Conservation (phyloP, 2,329 filamentous ascomycete species). For the Dryadomyces sulphureus region DNA sequence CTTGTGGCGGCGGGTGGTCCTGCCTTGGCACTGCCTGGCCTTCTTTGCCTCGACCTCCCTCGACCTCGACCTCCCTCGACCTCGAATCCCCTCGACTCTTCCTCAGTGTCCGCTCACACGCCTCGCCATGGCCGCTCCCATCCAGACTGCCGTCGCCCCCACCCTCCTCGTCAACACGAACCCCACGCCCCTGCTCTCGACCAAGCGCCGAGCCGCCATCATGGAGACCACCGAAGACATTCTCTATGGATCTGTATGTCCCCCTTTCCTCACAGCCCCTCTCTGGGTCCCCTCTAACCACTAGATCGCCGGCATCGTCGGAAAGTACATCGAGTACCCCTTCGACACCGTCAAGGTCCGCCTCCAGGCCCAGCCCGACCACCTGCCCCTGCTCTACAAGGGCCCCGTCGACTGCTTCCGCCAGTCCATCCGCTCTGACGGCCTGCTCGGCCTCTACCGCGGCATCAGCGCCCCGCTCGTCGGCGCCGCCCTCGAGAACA, state of each 20-base stretch:
- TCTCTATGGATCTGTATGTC: constrained; percentile 68
- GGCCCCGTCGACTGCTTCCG: constrained; percentile 89
- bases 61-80: not conserved
- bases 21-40: not conserved
- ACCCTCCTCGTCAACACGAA: not conserved
- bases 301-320: constrained; percentile 68
- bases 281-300: constrained; percentile 10
- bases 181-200: not conserved
- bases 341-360: constrained; percentile 98
- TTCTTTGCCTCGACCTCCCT: not conserved
- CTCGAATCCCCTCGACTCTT: not conserved
- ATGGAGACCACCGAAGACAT: constrained; percentile 73
- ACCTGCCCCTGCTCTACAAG: constrained; percentile 63
- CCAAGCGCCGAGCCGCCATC: constrained; percentile 24
- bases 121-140: not conserved
- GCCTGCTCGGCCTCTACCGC: constrained; percentile 71
- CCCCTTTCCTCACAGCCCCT: no score
- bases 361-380: constrained; percentile 85
- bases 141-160: not conserved
- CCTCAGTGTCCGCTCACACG: not conserved
- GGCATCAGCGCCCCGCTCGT: constrained; percentile 84
- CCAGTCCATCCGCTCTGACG: constrained; percentile 67
- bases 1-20: not conserved
- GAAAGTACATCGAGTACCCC: constrained; percentile 95
- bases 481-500: constrained; percentile 84